A percentile compares a stretch with the other conserved stretches of the same genome.
Conservation (phyloP, 345 rosid genomes). For the Aurinia saxatilis region DNA sequence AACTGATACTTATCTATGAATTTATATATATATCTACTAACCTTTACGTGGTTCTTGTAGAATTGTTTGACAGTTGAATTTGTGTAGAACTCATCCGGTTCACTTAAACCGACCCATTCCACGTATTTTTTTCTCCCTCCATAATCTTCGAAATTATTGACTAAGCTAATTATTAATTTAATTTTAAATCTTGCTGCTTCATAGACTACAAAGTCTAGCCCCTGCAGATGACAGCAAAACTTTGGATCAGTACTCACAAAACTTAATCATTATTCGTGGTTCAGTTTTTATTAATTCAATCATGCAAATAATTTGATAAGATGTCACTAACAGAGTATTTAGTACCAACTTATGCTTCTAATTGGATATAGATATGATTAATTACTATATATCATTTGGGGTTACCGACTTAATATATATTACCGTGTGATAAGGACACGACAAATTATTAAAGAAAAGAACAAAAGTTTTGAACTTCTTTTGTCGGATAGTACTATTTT, state of each 20-base stretch:
- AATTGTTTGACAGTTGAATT: slow-evolving; percentile 39
- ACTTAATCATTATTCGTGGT: background rate
- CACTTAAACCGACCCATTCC: slow-evolving; percentile 46
- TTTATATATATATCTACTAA: slow-evolving; percentile 9
- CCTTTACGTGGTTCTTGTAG: slow-evolving; percentile 71
- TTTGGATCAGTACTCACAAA: background rate
- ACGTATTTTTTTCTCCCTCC: slow-evolving; percentile 65
- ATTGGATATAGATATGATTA: background rate
- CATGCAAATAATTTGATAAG: background rate
- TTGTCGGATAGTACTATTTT: slow-evolving; percentile 19
- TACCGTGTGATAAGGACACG: slow-evolving; percentile 9
- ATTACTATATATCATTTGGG: background rate
- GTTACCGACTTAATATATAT: slow-evolving; percentile 3
- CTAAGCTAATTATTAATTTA: slow-evolving; percentile 54
- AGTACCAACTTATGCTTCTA: slow-evolving; percentile 9
- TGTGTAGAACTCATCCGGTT: slow-evolving; percentile 61
- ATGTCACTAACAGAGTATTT: background rate
- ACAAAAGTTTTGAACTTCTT: slow-evolving; percentile 4
- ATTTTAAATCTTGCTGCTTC: slow-evolving; percentile 52
- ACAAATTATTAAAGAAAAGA: background rate
- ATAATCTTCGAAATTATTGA: slow-evolving; percentile 52
- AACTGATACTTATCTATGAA: slow-evolving; percentile 1
- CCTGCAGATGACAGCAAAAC: slow-evolving; percentile 33
- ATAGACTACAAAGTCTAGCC: slow-evolving; percentile 64
- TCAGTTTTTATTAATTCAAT: background rate